Evolutionary conservation across 129 eudicot genomes (phyloP).

Genomic region (Lactuca sativa): DNA sequence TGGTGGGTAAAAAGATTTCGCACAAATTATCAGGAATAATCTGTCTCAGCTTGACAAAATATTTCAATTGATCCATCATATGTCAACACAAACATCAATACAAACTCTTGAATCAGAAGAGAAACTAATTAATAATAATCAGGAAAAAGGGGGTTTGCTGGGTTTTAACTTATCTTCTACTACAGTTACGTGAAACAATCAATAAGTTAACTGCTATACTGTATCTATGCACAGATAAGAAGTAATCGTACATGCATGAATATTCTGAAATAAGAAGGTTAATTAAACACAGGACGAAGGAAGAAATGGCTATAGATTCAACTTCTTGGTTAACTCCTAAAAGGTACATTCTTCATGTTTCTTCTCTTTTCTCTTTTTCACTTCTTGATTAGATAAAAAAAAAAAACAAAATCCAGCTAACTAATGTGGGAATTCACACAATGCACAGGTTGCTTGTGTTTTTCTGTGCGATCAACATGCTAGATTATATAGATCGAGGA

Average conservation of each 20-base stretch:
- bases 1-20: neutral
- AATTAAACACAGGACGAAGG: constrained; percentile 21
- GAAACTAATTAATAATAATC: neutral
- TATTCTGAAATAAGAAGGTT: constrained; percentile 27
- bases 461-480: constrained; percentile 77
- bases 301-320: constrained; percentile 38
- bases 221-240: constrained; percentile 4
- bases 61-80: neutral
- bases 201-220: neutral
- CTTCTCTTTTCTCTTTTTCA: constrained; percentile 8
- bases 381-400: constrained; percentile 3
- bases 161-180: constrained; percentile 10
- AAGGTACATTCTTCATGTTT: constrained; percentile 44
- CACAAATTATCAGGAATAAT: neutral
- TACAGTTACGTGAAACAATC: neutral
- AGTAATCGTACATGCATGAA: neutral
- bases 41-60: neutral
- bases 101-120: neutral
- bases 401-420: constrained; percentile 10
- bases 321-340: constrained; percentile 86
- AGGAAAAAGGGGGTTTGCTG: constrained; percentile 21
- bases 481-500: constrained; percentile 88
- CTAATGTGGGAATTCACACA: neutral
- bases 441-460: constrained; percentile 65
- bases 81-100: neutral